Base-by-base conservation (phyloP, 768 basidiomycete species). In the Phylloporus rhodoxanthus region DNA sequence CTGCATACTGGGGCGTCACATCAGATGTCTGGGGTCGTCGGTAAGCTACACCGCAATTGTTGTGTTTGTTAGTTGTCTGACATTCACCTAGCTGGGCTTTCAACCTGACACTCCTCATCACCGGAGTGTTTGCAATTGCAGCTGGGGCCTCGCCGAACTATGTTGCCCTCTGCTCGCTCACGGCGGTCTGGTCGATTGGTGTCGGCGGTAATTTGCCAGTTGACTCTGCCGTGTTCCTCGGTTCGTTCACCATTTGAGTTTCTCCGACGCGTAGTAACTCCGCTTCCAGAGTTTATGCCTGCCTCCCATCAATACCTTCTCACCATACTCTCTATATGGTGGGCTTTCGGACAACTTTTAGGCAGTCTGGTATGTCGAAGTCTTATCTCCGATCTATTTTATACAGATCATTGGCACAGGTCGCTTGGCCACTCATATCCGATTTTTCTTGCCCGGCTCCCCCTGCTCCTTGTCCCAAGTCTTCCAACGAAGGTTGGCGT, bases 161-260 rank as follows among this genome's bases (percentile, higher is more conserved):
- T 45, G 52, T 76, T 25, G 66, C 81, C 0, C 63, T 85, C 20
- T 75, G 75, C 47, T 71, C 78, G 3, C 66, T 84, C 26, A 67
- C 77, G 0, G 76, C 81, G 1, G 68, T 79, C 1, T 78, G 80
- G 74, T 79, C 80, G n/a, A 68, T 85, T 19, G 84, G 84, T 1
- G 84, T 85, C 4, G 84, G 84, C 25, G 85, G 85, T 45, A 84
- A 85, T 55, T 64, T 88, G 8, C 85, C 85, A 0, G 85, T 88
- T 0, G 87, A 88, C 57, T 82, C 81, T 30, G 81, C 86, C 0
- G 77, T 88, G 20, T 89, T 89, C 66, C 72, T 89, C 8, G 86
- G 82, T 82, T 36, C 36, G 73, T 64, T 39, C 10, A n/a, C 30
- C 20, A 1, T 8, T 21, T 40, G 49, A 30, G 8, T 47, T 28